Base-by-base conservation (phyloP, 2,329 filamentous ascomycete genomes). In the Trichoderma polysporum region DNA sequence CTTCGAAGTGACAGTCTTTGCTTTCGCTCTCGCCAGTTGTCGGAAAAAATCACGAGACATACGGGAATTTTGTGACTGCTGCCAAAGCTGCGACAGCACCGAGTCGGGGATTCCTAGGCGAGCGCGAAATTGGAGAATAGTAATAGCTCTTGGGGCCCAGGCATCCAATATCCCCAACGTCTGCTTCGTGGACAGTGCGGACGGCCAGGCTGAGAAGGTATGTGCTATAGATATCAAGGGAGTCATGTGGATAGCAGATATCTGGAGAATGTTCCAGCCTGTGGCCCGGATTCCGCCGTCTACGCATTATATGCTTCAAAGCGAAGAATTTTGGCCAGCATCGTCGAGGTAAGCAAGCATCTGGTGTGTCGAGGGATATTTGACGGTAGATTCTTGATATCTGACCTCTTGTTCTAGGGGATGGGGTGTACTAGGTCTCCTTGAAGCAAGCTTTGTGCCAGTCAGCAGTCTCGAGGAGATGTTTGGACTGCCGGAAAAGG, bases 121-220 rank as follows among this genome's bases (percentile, higher is more conserved):
- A 58, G 76, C 78, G 35, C 76, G 81, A 5, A 82, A 81, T 65
- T 86, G 84, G 83, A 80, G 81, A 54, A 83, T 88, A 27, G 72
- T 85, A 1, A 72, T 87, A 4, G 73, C 78, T 2, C 76, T 85
- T 0, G 79, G 79, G 0, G 37, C 19, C 0, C 54, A 67, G 0
- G 82, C 81, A 0, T 70, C 76, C 39, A 88, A 88, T 53, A 79
- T 87, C 1, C 86, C 86, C 6, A 85, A 81, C 61, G 74, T 88
- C n/a, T 76, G 80, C 29, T 86, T 88, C 69, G 72, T 80, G 58
- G 81, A 82, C 61, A 79, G 85, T 66, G 69, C 75, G 1, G 47
- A 77, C 1, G 85, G 85, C 1, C 71, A 80, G 2, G 86, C 84
- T 2, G 79, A 84, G 5, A 83, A 81, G 68, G 72, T 88, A 1